Evolutionary conservation across 2,329 filamentous ascomycete species (phyloP).

Genomic region (Helminthosporium solani): DNA sequence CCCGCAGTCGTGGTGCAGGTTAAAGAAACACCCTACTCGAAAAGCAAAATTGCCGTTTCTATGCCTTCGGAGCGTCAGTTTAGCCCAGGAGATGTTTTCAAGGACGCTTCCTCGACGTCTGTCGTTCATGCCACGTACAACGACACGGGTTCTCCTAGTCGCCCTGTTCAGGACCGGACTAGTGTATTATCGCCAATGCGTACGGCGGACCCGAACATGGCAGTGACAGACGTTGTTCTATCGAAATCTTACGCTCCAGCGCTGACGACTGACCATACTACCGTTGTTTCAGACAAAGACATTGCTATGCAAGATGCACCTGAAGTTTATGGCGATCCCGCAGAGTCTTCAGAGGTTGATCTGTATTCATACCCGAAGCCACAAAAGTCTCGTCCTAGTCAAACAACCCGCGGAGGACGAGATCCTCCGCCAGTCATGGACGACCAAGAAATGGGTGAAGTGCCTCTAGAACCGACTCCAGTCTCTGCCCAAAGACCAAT

Average conservation of each 20-base stretch:
- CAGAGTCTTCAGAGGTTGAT: background rate
- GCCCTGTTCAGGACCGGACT: background rate
- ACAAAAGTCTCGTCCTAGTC: background rate
- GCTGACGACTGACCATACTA: background rate
- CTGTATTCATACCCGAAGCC: background rate
- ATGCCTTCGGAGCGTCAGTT: conserved; percentile 5
- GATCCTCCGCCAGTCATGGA: too few relatives aligned
- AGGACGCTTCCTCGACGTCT: conserved; percentile 25
- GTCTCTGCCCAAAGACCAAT: conserved; percentile 14
- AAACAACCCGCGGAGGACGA: too few relatives aligned
- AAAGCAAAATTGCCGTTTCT: conserved; percentile 13
- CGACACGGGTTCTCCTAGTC: conserved; percentile 8
- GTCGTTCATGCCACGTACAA: conserved; percentile 29
- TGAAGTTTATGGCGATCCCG: background rate
- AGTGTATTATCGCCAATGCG: background rate
- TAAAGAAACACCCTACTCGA: conserved; percentile 31
- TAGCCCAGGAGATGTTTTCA: conserved; percentile 15
- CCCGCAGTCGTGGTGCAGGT: conserved; percentile 25
- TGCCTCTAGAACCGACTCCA: conserved; percentile 11
- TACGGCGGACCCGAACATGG: background rate
- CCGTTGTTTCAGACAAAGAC: conserved; percentile 1
- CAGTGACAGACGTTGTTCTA: background rate
- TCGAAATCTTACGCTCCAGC: background rate
- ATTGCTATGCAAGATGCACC: conserved; percentile 3
- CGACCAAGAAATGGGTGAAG: background rate